phyloP scores from a whole-genome alignment of 164 flowering plant species.

The Magnolia kwangsiensis region DNA sequence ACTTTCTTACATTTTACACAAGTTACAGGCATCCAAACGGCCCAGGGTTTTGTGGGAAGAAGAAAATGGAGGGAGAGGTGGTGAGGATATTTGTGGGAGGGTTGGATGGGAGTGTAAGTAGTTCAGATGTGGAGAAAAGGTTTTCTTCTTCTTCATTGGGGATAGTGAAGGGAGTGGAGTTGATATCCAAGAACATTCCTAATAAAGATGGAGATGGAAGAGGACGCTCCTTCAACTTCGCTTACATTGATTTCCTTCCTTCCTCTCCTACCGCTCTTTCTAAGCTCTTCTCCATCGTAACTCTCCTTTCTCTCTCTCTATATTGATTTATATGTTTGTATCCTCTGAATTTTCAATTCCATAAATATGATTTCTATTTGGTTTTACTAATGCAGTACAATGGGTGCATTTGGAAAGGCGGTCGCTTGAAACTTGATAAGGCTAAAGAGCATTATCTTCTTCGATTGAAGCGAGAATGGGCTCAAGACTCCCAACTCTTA shows the following conservation, averaged over 20 bases:
- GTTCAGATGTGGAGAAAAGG: constrained; percentile 50
- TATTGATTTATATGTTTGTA: neutral
- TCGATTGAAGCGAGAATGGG: constrained; percentile 71
- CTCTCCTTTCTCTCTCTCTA: neutral
- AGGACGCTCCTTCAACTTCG: constrained; percentile 39
- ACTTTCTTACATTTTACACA: too few relatives aligned
- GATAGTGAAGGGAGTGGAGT: constrained; percentile 35
- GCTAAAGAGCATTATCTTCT: constrained; percentile 81
- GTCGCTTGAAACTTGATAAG: constrained; percentile 71
- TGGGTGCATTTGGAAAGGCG: constrained; percentile 93
- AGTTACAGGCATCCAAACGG: too few relatives aligned
- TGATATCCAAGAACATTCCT: constrained; percentile 10
- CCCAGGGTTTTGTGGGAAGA: neutral
- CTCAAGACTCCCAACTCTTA: constrained; percentile 44
- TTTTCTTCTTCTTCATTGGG: constrained; percentile 52
- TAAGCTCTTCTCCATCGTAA: constrained; percentile 75
- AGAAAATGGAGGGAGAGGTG: neutral
- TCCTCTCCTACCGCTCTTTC: constrained; percentile 49
- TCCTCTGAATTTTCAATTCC: neutral
- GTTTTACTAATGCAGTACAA: constrained; percentile 51
- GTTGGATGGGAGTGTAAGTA: constrained; percentile 54
- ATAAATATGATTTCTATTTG: neutral
- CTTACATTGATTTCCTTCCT: constrained; percentile 67
- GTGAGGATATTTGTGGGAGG: constrained; percentile 71
- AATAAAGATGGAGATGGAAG: constrained; percentile 56